Evolutionary conservation across 768 basidiomycete species (phyloP).

Genomic region (Termitomyces sp.): DNA sequence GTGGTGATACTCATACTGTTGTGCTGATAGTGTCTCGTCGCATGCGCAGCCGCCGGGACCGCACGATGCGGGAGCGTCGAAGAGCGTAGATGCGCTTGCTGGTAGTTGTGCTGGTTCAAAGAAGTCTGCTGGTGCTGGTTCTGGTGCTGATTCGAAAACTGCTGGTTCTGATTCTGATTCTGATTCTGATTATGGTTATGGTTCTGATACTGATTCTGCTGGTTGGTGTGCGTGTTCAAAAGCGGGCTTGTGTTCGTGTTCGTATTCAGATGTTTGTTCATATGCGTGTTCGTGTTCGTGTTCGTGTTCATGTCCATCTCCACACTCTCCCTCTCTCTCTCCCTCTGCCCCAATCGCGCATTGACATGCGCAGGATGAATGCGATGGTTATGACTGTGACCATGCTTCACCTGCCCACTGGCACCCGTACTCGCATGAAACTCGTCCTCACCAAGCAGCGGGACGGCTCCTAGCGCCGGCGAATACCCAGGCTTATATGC

Average conservation of each 20-base stretch:
- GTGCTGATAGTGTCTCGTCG: constrained; percentile 39
- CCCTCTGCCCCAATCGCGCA: constrained; percentile 4
- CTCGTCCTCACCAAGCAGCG: constrained; percentile 27
- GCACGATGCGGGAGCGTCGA: constrained; percentile 40
- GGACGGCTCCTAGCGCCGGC: constrained; percentile 15
- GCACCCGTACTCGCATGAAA: constrained; percentile 21
- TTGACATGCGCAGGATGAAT: constrained; percentile 12
- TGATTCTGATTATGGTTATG: background rate
- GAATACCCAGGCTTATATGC: constrained; percentile 20
- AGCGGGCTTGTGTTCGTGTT: constrained; percentile 6
- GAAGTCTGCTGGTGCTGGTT: constrained; percentile 1
- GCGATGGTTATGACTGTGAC: constrained; percentile 7
- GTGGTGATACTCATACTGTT: constrained; percentile 37
- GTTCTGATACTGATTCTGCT: background rate
- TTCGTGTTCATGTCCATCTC: constrained; percentile 8
- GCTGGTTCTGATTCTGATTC: background rate
- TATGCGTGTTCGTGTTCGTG: constrained; percentile 9
- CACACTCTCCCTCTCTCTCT: background rate
- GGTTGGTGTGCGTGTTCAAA: constrained; percentile 3
- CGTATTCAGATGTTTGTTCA: constrained; percentile 7
- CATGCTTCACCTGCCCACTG: constrained; percentile 3
- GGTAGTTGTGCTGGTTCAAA: constrained; percentile 16
- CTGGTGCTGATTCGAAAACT: background rate
- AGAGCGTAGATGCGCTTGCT: constrained; percentile 35
- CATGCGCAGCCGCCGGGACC: constrained; percentile 21